These are phyloP conservation scores for Alopecurus myosuroides DNA, from an alignment of 176 grass and related monocot species.

Conservation along the genomic window DNA sequence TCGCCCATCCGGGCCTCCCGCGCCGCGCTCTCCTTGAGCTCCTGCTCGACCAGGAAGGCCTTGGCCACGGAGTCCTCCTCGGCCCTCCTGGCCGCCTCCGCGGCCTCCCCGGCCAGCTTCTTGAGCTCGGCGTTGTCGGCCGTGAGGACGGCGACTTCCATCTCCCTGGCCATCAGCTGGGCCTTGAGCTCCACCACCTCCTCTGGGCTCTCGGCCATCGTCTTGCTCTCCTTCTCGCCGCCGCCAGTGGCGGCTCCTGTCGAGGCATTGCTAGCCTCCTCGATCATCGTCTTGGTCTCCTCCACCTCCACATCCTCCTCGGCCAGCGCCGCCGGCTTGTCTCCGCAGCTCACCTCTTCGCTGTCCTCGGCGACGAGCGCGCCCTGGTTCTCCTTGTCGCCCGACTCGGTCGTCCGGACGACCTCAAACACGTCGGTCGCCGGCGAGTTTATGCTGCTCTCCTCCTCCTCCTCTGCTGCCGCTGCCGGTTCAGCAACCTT, in stretches of 20 bases:
- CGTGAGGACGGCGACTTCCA: conserved; percentile 38
- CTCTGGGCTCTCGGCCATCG: not conserved
- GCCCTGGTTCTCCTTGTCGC: conserved; percentile 50
- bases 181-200: conserved; percentile 42
- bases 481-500: conserved; percentile 15
- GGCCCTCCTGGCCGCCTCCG: conserved; percentile 31
- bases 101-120: conserved; percentile 41
- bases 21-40: conserved; percentile 34
- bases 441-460: conserved; percentile 35
- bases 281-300: conserved; percentile 70
- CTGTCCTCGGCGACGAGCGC: not conserved
- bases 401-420: not conserved
- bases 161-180: conserved; percentile 57
- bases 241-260: not conserved
- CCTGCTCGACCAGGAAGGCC: conserved; percentile 22
- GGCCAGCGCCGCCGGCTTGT: not conserved
- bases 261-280: conserved; percentile 25
- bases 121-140: conserved; percentile 69
- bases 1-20: conserved; percentile 41
- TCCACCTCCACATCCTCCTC: conserved; percentile 33
- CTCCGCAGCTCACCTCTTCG: conserved; percentile 35
- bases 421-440: conserved; percentile 78
- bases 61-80: conserved; percentile 29
- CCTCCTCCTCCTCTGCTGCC: conserved; percentile 33
- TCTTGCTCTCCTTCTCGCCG: conserved; percentile 2